phyloP scores from a whole-genome alignment of 768 basidiomycete species.

The Asterophora parasitica region DNA sequence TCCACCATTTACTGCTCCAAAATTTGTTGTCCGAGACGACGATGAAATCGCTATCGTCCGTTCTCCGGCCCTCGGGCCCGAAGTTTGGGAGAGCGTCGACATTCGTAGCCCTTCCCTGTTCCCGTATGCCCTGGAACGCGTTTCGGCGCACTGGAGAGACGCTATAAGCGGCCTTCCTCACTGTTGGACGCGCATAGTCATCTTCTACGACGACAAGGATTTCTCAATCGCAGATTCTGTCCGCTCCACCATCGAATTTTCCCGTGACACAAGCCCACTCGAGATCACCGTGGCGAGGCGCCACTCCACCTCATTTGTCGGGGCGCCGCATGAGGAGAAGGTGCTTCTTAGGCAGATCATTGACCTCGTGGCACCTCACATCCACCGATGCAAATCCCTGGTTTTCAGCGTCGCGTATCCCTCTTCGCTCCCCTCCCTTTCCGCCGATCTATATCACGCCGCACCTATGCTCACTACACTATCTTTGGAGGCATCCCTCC shows the following conservation, averaged over 20 bases:
- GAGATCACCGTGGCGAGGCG: background rate
- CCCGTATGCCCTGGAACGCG: background rate
- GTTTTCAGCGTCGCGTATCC: background rate
- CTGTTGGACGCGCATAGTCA: background rate
- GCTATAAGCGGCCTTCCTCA: background rate
- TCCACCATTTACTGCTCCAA: background rate
- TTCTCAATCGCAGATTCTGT: background rate
- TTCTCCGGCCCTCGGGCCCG: no score
- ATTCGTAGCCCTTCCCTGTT: background rate
- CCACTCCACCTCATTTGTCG: background rate
- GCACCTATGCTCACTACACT: background rate
- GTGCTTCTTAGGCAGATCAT: background rate
- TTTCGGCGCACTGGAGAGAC: background rate
- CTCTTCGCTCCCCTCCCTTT: conserved; percentile 1
- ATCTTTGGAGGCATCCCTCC: background rate
- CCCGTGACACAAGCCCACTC: background rate
- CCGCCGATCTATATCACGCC: background rate
- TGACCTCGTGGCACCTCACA: background rate
- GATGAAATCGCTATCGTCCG: no score
- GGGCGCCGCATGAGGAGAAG: background rate
- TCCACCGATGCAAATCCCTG: background rate
- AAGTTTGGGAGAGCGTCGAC: background rate
- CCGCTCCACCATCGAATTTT: background rate
- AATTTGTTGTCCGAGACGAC: background rate
- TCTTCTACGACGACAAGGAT: background rate